A percentile compares a stretch with the other conserved stretches of the same genome.
These are phyloP conservation scores for Platismatia glauca DNA, from an alignment of 495 filamentous ascomycete genomes.

Conservation along the genomic window DNA sequence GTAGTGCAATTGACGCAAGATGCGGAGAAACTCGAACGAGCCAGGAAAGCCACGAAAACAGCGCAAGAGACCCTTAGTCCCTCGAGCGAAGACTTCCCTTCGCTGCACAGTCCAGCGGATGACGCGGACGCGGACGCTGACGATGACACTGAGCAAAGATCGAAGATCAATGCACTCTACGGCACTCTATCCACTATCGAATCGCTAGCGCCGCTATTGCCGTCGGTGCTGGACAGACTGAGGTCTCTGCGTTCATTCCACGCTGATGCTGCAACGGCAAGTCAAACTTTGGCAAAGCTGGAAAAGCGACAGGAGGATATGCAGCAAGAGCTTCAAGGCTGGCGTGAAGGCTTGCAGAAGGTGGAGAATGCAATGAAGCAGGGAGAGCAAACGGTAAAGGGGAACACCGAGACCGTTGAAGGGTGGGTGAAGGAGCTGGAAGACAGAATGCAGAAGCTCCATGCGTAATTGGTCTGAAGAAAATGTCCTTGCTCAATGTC, in stretches of 20 bases:
- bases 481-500: neutral
- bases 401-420: constrained; percentile 72
- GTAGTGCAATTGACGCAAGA: constrained; percentile 48
- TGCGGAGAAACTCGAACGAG: constrained; percentile 66
- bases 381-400: constrained; percentile 58
- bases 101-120: neutral
- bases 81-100: neutral
- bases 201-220: constrained; percentile 72
- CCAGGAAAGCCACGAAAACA: constrained; percentile 61
- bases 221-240: constrained; percentile 75
- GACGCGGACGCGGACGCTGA: neutral
- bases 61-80: constrained; percentile 26
- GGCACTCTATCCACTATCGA: constrained; percentile 84
- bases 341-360: constrained; percentile 72
- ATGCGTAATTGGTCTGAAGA: neutral
- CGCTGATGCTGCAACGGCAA: constrained; percentile 75
- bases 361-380: constrained; percentile 65
- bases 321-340: constrained; percentile 71
- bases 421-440: constrained; percentile 87
- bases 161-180: constrained; percentile 90
- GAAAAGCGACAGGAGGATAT: constrained; percentile 77
- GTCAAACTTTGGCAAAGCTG: constrained; percentile 63
- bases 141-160: constrained; percentile 48
- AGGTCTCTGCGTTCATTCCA: constrained; percentile 78
- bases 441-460: constrained; percentile 52